Base-by-base conservation (phyloP, 2,329 filamentous ascomycete species). In the Aspergillus phoenicis region DNA sequence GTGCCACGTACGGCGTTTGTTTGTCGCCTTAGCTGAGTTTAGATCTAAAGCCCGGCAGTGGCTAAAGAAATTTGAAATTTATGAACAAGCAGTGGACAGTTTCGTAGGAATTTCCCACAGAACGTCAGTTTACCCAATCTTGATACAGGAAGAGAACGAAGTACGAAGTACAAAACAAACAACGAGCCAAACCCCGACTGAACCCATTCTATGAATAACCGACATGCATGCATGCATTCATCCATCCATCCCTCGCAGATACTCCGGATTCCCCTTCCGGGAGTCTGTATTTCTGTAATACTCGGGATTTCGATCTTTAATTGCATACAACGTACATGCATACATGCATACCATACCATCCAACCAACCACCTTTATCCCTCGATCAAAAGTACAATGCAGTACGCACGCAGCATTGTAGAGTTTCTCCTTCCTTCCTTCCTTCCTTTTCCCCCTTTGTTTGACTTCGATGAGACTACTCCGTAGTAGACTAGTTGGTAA, bases 1-100 rank as follows among this genome's bases (percentile, higher is more conserved):
- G 64, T 67, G 63, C 63, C 64, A 63, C 64, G 53, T 58, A 65
- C 58, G 65, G 65, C 62, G 65, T 68, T 66, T 67, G 60, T 62
- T 66, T 66, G 62, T 64, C 64, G 65, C 59, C 65, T 67, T 62
- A 64, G 62, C 64, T 68, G 64, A 66, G 60, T 68, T 66, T 68
- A 68, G 66, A 68, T 66, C 64, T 68, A 48, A 64, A 64, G 61
- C 63, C 66, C 61, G 60, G 63, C 65, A 63, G 63, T 66, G 65
- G 65, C 60, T 62, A 60, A 68, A 67, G 64, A 66, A 68, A 64
- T 58, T 66, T 64, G 62, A 64, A 68, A 65, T 62, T 64, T 59
- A 60, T 57, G 52, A 54, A 20, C 24, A 28, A 33, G 5, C 22
- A 10, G 38, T 41, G 17, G 8, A 24, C 3, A 24, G 38, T 13